Evolutionary conservation across 192 early-diverging fungal genomes (phyloP).

Genomic region (Podila epicladia): DNA sequence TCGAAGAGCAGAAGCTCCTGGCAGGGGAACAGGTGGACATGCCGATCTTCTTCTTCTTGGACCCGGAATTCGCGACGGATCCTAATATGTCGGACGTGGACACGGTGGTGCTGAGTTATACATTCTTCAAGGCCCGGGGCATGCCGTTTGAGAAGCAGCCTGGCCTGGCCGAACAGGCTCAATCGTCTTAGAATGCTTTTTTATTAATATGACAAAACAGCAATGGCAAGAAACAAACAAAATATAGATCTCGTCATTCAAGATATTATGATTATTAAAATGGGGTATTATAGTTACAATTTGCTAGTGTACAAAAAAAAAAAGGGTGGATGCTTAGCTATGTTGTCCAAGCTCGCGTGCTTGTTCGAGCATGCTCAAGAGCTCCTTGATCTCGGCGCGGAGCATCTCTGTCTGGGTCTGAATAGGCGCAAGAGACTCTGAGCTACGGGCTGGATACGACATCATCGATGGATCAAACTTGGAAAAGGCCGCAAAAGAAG

Average conservation of each 20-base stretch:
- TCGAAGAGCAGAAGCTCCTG: slow-evolving; percentile 95
- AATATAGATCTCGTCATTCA: too few relatives aligned
- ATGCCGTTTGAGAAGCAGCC: slow-evolving; percentile 49
- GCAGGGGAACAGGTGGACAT: slow-evolving; percentile 94
- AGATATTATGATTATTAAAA: too few relatives aligned
- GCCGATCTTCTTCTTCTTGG: slow-evolving; percentile 98
- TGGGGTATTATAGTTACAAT: too few relatives aligned
- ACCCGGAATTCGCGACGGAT: slow-evolving; percentile 95
- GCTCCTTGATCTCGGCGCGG: slow-evolving; percentile 1
- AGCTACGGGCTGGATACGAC: background rate
- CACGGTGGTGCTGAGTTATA: slow-evolving; percentile 93
- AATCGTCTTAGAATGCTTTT: background rate
- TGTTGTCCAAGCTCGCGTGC: background rate
- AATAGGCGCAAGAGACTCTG: background rate
- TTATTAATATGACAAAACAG: too few relatives aligned
- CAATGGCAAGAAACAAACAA: too few relatives aligned
- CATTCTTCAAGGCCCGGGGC: slow-evolving; percentile 84
- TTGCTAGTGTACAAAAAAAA: too few relatives aligned
- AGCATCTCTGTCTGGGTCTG: background rate
- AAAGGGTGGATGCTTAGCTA: background rate
- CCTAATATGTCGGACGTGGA: slow-evolving; percentile 95
- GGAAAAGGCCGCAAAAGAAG: background rate
- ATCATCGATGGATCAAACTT: background rate
- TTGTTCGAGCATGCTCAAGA: background rate
- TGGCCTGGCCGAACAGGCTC: slow-evolving; percentile 25